Evolutionary conservation across 768 basidiomycete species (phyloP), one percentile per base, ranked within the genome.

Genomic region (Pleurotus sapidus): DNA sequence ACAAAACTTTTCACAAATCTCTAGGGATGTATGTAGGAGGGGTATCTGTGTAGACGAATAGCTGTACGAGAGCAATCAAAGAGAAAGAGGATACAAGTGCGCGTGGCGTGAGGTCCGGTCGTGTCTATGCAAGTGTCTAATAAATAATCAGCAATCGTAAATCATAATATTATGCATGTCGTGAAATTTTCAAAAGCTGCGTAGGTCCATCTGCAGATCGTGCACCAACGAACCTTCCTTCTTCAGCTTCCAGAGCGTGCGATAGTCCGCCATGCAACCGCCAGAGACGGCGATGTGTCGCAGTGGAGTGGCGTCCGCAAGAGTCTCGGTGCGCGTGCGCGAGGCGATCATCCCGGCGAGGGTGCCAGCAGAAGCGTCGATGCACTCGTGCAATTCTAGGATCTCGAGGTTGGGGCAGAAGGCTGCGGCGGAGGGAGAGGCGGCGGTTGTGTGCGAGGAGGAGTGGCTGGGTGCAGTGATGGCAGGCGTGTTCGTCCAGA

Each of bases 301-400:
- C 30, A 60, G 47, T 8, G 50, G 46, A 48, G 63, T 63, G 15
- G 49, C 59, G 37, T 64, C 27, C 56, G 49, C 34, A 34, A 61
- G 67, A 57, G 61, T 58, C 18, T 37, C 42, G 56, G 49, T 30
- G 39, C 60, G 67, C 56, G 61, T 58, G 17, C 48, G 27, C 48
- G 47, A 24, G 14, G 53, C 5, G 55, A 61, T 34, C 69, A 43
- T 66, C 73, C 37, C 20, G 20, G 39, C 51, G 11, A 53, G 51
- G 15, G 20, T 39, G 18, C 51, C 51, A 9, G 27, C 30, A 7
- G 51, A 39, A 12, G 38, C 51, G 23, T 23, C 51, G 38, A 53
- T 20, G 24, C 51, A 53, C 12, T 53, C 51, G 38, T 53, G 37
- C 17, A 53, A 37, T 15, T 53, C 51, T 12, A 53, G 38, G 12